These are phyloP conservation scores for Gnaphalium uliginosum DNA, from an alignment of 129 eudicot species.

Conservation along the genomic window DNA sequence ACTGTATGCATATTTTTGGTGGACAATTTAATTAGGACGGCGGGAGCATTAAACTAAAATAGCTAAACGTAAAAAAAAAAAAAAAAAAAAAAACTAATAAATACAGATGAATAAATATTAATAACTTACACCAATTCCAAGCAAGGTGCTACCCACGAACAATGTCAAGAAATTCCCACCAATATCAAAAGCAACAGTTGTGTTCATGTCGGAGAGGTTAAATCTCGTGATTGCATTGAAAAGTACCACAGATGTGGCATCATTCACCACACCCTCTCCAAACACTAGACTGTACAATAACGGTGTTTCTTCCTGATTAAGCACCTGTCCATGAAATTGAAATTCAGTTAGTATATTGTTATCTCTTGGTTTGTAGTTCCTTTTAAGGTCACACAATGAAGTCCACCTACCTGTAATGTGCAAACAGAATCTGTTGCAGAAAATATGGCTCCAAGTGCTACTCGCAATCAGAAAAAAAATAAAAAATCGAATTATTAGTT, in stretches of 20 bases:
- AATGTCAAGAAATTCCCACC: conserved; percentile 45
- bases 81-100: background rate
- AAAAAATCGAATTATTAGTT: background rate
- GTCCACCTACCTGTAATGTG: conserved; percentile 70
- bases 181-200: conserved; percentile 38
- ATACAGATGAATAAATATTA: conserved; percentile 2
- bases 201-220: conserved; percentile 54
- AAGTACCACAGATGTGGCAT: conserved; percentile 87
- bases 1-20: background rate
- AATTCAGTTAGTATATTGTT: background rate
- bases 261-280: conserved; percentile 95
- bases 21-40: background rate
- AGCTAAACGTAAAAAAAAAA: background rate
- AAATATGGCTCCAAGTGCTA: conserved; percentile 94
- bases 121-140: conserved; percentile 69
- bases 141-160: conserved; percentile 63
- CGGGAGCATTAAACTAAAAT: background rate
- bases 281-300: conserved; percentile 76
- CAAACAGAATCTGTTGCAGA: conserved; percentile 96
- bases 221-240: conserved; percentile 67
- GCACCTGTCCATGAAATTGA: conserved; percentile 51
- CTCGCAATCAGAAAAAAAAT: background rate
- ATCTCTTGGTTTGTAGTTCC: background rate
- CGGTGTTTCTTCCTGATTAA: conserved; percentile 81
- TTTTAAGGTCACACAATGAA: background rate